Base-by-base conservation (phyloP, 768 basidiomycete genomes). In the Podaxis pistillaris region DNA sequence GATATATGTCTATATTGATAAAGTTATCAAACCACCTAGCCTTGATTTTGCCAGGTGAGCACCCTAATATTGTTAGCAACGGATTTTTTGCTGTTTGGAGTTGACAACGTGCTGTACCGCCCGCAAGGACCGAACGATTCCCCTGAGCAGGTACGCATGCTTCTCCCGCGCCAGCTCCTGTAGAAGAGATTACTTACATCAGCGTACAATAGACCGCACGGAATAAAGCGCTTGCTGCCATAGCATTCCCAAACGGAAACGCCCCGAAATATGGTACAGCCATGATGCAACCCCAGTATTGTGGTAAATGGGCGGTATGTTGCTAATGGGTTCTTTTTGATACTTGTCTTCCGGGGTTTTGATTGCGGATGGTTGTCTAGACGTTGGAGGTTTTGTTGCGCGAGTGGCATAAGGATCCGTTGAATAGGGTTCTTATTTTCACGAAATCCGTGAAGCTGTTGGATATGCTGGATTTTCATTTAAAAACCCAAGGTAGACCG, bases 391-490 rank as follows among this genome's bases (percentile, higher is more conserved):
- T 79, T 6, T 76, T 91, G 2, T 76, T 98, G 22, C 82, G 81
- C 52, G 82, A 87, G 50, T 88, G 88, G 84, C 82, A 83, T 68
- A 83, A 83, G 67, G 86, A 87, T 52, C 68, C 68, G 6, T 79
- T 82, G 0, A 95, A 92, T 75, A 98, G 97, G 75, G 93, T 97
- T 44, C 79, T 98, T 47, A 87, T 98, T 62, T 98, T 98, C 75
- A 95, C 94, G 2, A 94, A 94, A 72, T 91, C 93, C 1, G 92
- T 96, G 60, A 94, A 95, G 71, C 76, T 98, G 26, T 79, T 98
- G 12, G 89, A 91, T 17, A 93, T 95, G 87, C 75, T 97, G 28
- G 85, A 90, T 38, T 89, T 85, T 67, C 90, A 92, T 71, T 81
- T 95, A 12, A 78, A 77, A n/a, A 76, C 74, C 9, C 76, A 76